phyloP scores from a whole-genome alignment of 2,329 filamentous ascomycete genomes.

The Colletotrichum australisinense region DNA sequence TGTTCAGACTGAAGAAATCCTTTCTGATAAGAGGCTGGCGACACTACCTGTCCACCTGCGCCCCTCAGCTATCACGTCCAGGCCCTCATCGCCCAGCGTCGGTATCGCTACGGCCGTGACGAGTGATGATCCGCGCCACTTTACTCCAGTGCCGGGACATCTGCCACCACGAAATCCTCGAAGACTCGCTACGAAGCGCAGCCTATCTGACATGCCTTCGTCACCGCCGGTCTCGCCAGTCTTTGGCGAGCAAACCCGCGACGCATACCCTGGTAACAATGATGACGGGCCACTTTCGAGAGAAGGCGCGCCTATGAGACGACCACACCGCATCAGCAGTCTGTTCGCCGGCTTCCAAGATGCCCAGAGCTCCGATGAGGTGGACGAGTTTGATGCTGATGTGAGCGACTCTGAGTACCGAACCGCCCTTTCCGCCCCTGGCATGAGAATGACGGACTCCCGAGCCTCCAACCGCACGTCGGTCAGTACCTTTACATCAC shows the following conservation, averaged over 20 bases:
- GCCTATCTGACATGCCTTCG: constrained; percentile 60
- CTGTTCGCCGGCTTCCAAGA: constrained; percentile 86
- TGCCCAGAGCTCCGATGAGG: constrained; percentile 74
- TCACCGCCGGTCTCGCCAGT: constrained; percentile 47
- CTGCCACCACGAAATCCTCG: constrained; percentile 71
- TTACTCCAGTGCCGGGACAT: constrained; percentile 63
- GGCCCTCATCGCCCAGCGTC: constrained; percentile 65
- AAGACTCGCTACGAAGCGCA: constrained; percentile 60
- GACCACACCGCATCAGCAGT: constrained; percentile 82
- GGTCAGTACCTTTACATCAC: constrained; percentile 45
- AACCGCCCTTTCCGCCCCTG: constrained; percentile 73
- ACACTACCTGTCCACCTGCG: constrained; percentile 82
- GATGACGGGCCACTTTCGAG: constrained; percentile 79
- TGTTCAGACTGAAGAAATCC: constrained; percentile 91
- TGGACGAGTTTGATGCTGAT: constrained; percentile 72
- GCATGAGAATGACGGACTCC: constrained; percentile 55
- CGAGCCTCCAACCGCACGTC: constrained; percentile 56
- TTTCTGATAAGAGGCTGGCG: constrained; percentile 81
- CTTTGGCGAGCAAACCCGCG: constrained; percentile 58
- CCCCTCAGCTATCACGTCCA: constrained; percentile 78
- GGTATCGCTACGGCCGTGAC: constrained; percentile 45
- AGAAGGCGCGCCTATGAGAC: constrained; percentile 70
- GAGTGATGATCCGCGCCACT: constrained; percentile 53
- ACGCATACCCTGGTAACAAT: constrained; percentile 82
- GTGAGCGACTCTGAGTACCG: constrained; percentile 75